Base-by-base conservation (phyloP, 1,284 basidiomycete genomes). In the Apiotrichum veenhuisii region DNA sequence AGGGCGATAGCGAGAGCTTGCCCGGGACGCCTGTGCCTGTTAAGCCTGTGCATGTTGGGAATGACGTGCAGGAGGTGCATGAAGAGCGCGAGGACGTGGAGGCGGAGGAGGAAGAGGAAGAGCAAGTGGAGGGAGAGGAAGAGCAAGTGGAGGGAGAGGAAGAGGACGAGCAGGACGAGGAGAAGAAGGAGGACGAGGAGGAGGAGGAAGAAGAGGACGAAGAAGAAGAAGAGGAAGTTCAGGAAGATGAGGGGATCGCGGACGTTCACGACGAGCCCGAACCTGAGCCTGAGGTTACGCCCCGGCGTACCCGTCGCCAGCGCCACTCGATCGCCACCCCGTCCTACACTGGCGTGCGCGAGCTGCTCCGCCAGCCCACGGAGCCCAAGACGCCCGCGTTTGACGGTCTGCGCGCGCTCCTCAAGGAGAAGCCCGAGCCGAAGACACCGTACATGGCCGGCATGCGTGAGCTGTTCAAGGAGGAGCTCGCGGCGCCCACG, bases 401-500 rank as follows among this genome's bases (percentile, higher is more conserved):
- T 18, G 25, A 44, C 15, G 22, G 20, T n/a, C 18, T 23, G 40
- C 40, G 20, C 22, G 7, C 40, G 10, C 40, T 22, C 36, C 49
- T 30, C n/a, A 23, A 48, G 41, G 15, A 25, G 37, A 37, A 22
- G 48, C 14, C 2, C 33, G 50, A 40, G 26, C 45, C 54, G 20
- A 58, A 48, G 36, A 58, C 62, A 27, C 55, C 62, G 17, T 55
- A 45, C 48, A 47, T 56, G 46, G 52, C 44, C 27, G 53, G 52
- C 43, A 48, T 54, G 34, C 34, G 47, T 25, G 50, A 42, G 12
- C 41, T 55, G 22, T 55, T 50, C 23, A 62, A 60, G 45, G 58
- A 67, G 38, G 43, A 44, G 44, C 56, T 43, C 37, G 55, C 59
- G 18, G 59, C 58, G 10, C 57, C 60, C 36, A 71, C 69, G 1